Evolutionary conservation across 148 eudicot genomes (phyloP).

Genomic region (Spergularia bocconei): DNA sequence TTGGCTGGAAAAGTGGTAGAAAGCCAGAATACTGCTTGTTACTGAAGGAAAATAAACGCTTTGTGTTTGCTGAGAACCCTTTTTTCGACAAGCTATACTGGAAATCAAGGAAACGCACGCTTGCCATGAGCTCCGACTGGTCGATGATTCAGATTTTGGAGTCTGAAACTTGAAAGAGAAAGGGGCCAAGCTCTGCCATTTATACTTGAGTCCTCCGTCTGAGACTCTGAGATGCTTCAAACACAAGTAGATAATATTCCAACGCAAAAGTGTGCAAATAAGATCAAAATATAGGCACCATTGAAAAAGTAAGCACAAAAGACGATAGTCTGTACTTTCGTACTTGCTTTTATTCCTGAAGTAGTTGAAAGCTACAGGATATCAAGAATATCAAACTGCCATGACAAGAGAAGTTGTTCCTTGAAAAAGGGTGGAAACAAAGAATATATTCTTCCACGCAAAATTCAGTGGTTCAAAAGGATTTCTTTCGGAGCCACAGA

Average conservation of each 20-base stretch:
- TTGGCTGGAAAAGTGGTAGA: conserved; percentile 39
- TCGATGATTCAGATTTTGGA: background rate
- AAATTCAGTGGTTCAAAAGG: background rate
- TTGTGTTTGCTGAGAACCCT: conserved; percentile 39
- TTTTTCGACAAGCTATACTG: conserved; percentile 52
- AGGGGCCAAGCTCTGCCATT: background rate
- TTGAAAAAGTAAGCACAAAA: background rate
- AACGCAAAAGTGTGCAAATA: conserved; percentile 11
- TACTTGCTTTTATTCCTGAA: conserved; percentile 16
- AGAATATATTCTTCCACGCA: conserved; percentile 17
- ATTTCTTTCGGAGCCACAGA: background rate
- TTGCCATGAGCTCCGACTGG: conserved; percentile 32
- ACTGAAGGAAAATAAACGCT: conserved; percentile 39
- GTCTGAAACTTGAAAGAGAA: background rate
- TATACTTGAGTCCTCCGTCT: conserved; percentile 1
- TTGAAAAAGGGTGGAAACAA: conserved; percentile 13
- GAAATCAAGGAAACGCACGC: conserved; percentile 53
- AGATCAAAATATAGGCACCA: background rate
- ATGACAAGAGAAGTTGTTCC: background rate
- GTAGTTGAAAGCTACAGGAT: conserved; percentile 21
- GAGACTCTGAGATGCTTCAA: background rate
- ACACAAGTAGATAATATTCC: conserved; percentile 2
- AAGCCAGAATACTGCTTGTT: conserved; percentile 39
- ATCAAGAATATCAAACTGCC: conserved; percentile 17
- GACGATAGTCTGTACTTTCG: conserved; percentile 14